Percentiles rank a stretch among this genome's conserved stretches.
These are phyloP conservation scores for Pholiota adiposa DNA, from an alignment of 1,284 basidiomycete genomes.

Conservation along the genomic window DNA sequence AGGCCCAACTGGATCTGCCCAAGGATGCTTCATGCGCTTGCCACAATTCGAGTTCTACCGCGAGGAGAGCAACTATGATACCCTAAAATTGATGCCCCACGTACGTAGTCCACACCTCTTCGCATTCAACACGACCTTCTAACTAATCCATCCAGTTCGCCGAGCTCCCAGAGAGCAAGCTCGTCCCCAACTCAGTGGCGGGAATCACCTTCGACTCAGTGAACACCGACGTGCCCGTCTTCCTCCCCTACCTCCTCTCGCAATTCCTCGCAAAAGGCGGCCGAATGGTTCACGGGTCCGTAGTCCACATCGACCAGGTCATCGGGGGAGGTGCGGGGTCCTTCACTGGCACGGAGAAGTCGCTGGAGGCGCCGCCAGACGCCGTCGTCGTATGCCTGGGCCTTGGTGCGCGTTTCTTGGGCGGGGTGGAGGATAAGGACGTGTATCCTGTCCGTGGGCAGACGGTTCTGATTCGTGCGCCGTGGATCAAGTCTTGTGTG, in stretches of 20 bases:
- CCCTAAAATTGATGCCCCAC: constrained; percentile 63
- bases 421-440: constrained; percentile 77
- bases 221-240: constrained; percentile 69
- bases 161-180: constrained; percentile 33
- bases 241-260: constrained; percentile 67
- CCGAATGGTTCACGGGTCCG: constrained; percentile 50
- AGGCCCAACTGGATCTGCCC: constrained; percentile 49
- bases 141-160: constrained; percentile 2
- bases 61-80: constrained; percentile 42
- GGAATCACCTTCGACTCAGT: constrained; percentile 67
- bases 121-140: not conserved
- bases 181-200: constrained; percentile 44
- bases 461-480: constrained; percentile 80
- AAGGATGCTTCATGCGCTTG: constrained; percentile 64
- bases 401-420: constrained; percentile 70
- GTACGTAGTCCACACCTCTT: constrained; percentile 40
- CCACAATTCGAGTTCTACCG: constrained; percentile 62
- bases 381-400: constrained; percentile 72
- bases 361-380: constrained; percentile 32
- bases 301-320: constrained; percentile 71
- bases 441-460: constrained; percentile 88
- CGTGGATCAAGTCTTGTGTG: constrained; percentile 68
- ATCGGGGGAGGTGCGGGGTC: constrained; percentile 56
- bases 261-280: constrained; percentile 69
- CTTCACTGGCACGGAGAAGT: constrained; percentile 33